Base-by-base conservation (phyloP, 345 rosid genomes). In the Arabis hirsuta region DNA sequence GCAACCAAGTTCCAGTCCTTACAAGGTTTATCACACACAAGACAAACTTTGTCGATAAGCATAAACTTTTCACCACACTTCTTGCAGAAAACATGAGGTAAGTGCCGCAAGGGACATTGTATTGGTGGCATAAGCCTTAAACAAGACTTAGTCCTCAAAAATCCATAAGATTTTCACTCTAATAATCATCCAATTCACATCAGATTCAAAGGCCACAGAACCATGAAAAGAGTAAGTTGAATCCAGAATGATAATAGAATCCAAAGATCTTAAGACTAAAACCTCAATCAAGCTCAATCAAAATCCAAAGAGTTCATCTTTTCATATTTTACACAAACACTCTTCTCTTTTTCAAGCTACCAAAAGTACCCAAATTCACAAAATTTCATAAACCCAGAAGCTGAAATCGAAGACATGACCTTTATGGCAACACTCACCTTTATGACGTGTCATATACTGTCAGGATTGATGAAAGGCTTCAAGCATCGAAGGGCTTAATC, bases 51-150 rank as follows among this genome's bases (percentile, higher is more conserved):
- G 32, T 95, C 96, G 0, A 79, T 82, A 0, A 79, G 84, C 78
- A 95, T 78, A 71, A 95, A 91, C 78, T 86, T 88, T 16, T 84
- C 92, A 1, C 89, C 90, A 32, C 98, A 95, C 77, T 90, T 95
- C 82, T 90, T 91, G 90, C 99, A 95, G 88, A 88, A 91, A 44
- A 95, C 90, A 77, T 95, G 99, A 76, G 84, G 87, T 90, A 14
- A 95, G 76, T 45, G 90, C 90, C 47, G 89, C 89, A 2, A 95
- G 85, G 0, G 92, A 79, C 73, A 85, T 56, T 2, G 97, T 84
- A 80, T 91, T 92, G 66, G 98, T 91, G 52, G 16, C 16, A 16
- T 16, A 16, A 27, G 29, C 24, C 24, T 22, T 22, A 22, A 22
- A 22, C 24, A 22, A 22, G 24, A 22, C 1, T 22, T 22, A 2